Evolutionary conservation across 192 early-diverging fungal genomes (phyloP).

Genomic region (Geranomyces michiganensis): DNA sequence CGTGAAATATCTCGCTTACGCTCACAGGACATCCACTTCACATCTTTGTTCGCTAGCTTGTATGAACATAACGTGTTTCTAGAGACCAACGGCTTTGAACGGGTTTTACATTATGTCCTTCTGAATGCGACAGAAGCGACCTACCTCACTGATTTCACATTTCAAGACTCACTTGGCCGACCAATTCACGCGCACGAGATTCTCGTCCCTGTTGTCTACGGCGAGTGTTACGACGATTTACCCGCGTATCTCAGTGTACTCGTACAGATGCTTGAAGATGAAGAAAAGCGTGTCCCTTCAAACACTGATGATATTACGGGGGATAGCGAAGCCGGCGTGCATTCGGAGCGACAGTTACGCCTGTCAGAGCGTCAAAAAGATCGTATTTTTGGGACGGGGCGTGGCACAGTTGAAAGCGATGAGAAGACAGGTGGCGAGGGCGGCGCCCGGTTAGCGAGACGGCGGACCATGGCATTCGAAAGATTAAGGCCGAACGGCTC

Average conservation of each 20-base stretch:
- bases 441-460: background rate
- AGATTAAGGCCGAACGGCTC: too few relatives aligned
- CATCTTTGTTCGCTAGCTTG: slow-evolving; percentile 23
- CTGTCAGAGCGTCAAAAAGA: background rate
- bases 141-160: slow-evolving; percentile 27
- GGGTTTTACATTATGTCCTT: slow-evolving; percentile 32
- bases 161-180: slow-evolving; percentile 30
- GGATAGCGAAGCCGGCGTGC: background rate
- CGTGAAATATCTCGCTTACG: background rate
- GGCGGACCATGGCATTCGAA: too few relatives aligned
- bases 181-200: slow-evolving; percentile 33
- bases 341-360: background rate
- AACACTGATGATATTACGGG: background rate
- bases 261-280: slow-evolving; percentile 21
- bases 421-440: background rate
- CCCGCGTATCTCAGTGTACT: slow-evolving; percentile 11
- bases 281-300: background rate
- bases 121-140: slow-evolving; percentile 24
- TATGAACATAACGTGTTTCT: slow-evolving; percentile 35
- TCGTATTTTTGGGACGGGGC: slow-evolving; percentile 19
- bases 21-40: slow-evolving; percentile 30
- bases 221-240: slow-evolving; percentile 21
- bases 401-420: slow-evolving; percentile 13
- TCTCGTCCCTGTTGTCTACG: slow-evolving; percentile 33
- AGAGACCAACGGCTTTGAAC: slow-evolving; percentile 29